Base-by-base conservation (phyloP, 2,329 filamentous ascomycete genomes). In the Xylaria sp. region DNA sequence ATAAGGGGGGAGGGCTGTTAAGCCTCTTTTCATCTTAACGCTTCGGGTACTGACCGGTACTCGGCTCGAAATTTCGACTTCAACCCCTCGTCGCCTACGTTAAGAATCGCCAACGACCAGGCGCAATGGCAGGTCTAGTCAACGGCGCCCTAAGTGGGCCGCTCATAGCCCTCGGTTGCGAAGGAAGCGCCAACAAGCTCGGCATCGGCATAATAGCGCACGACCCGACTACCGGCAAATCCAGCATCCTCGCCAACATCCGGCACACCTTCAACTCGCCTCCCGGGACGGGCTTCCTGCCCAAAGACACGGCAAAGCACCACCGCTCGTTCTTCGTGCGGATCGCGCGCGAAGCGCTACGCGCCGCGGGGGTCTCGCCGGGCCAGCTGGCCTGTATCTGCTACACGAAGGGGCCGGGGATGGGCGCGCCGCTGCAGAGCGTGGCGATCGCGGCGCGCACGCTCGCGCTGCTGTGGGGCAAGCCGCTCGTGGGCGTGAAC, bases 141-240 rank as follows among this genome's bases (percentile, higher is more conserved):
- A 19, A 63, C 19, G 32, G 34, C 34, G 14, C 45, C 36, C 54
- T 64, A 4, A 56, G 30, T 36, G 62, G 64, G 2, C 2, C 80
- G 82, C 65, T 85, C 76, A 84, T 88, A 71, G 85, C 87, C 74
- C 81, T 89, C 71, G 87, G 87, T 72, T 87, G 85, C 78, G 96
- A 99, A 85, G 95, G 96, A 80, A 97, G 93, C 65, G 96, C 96
- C 81, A 99, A 99, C 86, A 99, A 99, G 82, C 89, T 99, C 61
- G 96, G 95, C 73, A 91, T 98, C 67, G 96, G 96, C 77, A 85
- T 99, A 67, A 97, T 99, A 79, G 88, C 89, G 27, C 96, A 98
- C 83, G 85, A 89, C 65, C 81, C 75, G 62, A 80, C 82, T 32
- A 82, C 85, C 68, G 81, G 83, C 67, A 82, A 86, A 45, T 87